Base-by-base conservation (phyloP, 2,329 filamentous ascomycete species). In the Lecanicillium sp. region DNA sequence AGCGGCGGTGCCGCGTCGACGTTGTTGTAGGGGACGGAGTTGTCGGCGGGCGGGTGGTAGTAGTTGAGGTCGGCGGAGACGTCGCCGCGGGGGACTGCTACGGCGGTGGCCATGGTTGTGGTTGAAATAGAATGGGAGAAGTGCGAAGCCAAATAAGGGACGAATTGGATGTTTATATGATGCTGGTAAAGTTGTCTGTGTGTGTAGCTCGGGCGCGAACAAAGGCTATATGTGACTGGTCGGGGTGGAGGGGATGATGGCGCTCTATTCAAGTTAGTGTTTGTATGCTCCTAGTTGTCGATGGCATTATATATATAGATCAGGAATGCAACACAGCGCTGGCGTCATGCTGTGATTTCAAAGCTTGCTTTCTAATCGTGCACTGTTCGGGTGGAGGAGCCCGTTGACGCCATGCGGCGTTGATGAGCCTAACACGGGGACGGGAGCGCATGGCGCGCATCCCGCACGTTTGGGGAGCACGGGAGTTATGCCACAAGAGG, bases 61-160 rank as follows among this genome's bases (percentile, higher is more conserved):
- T 84, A 90, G 67, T 79, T 76, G 26, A 90, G 70, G n/a, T 63
- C 65, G 9, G 83, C 76, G 39, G 71, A 72, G 51, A 86, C 78
- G 54, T 79, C 71, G 52, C 86, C 86, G 49, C 79, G 68, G 32
- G 75, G 74, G 11, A 74, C 60, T n/a, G 54, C 40, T 37, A 66
- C 62, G 36, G 67, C 56, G 57, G 69, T 64, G 55, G 68, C 65
- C 69, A 73, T 49, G 56, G 45, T 54, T 29, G 26, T 29, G 33
- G 4, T 15, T 36, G 33, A 23, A 10, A 4, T 12, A n/a, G 24
- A 14, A 24, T 26, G 23, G 38, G 10, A 41, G 27, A 23, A 40
- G 33, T 30, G 21, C 27, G 29, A 40, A n/a, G n/a, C n/a, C n/a
- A n/a, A n/a, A n/a, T n/a, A n/a, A n/a, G n/a, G n/a, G n/a, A n/a